Base-by-base conservation (phyloP, 2,329 filamentous ascomycete genomes). In the Aureobasidium sp. region DNA sequence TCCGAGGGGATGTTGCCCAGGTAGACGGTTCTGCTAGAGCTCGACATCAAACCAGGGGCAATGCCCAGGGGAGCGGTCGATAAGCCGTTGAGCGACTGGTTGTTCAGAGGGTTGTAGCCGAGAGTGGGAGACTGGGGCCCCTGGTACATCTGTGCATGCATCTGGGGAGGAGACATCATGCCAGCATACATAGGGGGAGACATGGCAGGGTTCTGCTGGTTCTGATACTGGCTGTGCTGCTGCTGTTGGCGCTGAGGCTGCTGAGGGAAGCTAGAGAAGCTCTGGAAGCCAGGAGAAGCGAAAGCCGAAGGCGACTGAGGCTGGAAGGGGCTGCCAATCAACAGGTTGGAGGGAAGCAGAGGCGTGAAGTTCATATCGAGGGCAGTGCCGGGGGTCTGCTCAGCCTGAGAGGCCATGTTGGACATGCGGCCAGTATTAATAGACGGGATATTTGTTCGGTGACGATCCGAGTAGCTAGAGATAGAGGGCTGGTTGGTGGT, bases 361-460 rank as follows among this genome's bases (percentile, higher is more conserved):
- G 94, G 93, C 12, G 94, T 97, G 77, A 97, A 97, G 78, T 97
- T 94, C 93, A 97, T 97, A 72, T 97, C 94, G 72, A 91, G 96
- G 47, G 84, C 91, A 58, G 91, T 93, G 47, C 89, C 91, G 17
- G 94, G 92, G 27, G 89, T 93, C 67, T 88, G 82, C 84, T 96
- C 85, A 67, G 96, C 91, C 69, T 82, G 84, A 64, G 78, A 80
- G 73, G 82, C 85, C 70, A 83, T 82, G 65, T 80, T 78, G 60
- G 76, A 77, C 55, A 78, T 76, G 31, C 76, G 80, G 71, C 88
- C 87, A 25, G 94, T 97, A 76, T 97, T 97, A 79, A 97, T 96
- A 66, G 88, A 87, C 66, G 93, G 91, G 71, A 97, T 89, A 77
- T 95, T 96, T 56, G 82, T 83, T 68, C 91, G 85, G 76, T 95